A percentile compares a stretch with the other conserved stretches of the same genome.
Evolutionary conservation across 768 basidiomycete genomes (phyloP).

Genomic region (Hygrocybe punicea): DNA sequence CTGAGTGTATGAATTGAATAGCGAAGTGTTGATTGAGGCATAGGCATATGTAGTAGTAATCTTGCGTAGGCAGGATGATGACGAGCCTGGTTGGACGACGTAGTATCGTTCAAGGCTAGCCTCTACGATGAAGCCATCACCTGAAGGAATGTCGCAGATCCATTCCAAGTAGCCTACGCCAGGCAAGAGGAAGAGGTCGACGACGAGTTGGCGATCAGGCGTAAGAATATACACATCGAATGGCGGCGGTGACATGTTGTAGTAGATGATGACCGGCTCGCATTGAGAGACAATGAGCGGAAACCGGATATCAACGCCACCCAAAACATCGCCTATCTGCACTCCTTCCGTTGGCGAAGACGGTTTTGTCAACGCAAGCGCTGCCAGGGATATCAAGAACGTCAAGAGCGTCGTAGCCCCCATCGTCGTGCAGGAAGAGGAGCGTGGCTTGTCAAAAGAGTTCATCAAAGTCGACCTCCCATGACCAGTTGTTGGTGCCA

Average conservation of each 20-base stretch:
- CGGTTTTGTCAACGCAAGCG: not conserved
- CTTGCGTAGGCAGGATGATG: not conserved
- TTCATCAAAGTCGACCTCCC: too few relatives aligned
- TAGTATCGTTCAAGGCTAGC: not conserved
- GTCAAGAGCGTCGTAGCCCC: not conserved
- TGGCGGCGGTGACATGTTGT: not conserved
- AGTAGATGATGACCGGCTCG: slow-evolving; percentile 1
- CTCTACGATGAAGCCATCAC: not conserved
- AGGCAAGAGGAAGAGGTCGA: not conserved
- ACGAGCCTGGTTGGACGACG: slow-evolving; percentile 1
- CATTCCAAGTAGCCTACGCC: not conserved
- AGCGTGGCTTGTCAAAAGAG: too few relatives aligned
- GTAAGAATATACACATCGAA: not conserved
- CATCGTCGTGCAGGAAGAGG: not conserved
- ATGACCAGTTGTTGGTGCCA: too few relatives aligned
- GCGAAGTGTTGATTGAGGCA: not conserved
- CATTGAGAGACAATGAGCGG: not conserved
- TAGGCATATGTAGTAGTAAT: not conserved
- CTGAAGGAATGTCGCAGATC: slow-evolving; percentile 3
- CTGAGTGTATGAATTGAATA: not conserved
- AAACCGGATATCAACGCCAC: not conserved
- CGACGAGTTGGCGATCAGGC: not conserved
- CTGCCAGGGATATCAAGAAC: not conserved
- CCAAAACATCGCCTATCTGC: not conserved
- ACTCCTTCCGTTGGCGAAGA: not conserved